phyloP scores from a whole-genome alignment of 106 monocot species.

The Triglochin maritima region DNA sequence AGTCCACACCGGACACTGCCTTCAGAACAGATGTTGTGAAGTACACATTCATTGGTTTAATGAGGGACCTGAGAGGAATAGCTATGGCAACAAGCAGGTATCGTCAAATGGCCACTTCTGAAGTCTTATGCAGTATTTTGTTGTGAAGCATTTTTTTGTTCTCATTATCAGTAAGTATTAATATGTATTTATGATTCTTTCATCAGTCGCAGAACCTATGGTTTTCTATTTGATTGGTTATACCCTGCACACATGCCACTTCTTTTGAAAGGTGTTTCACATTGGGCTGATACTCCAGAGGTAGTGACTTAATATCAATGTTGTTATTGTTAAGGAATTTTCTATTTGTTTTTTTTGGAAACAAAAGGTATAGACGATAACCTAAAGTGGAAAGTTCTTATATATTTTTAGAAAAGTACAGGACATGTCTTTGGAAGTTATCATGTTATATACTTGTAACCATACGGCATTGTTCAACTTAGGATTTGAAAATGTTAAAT shows the following conservation, averaged over 20 bases:
- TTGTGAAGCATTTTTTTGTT: not conserved
- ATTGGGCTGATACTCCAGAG: slow-evolving; percentile 81
- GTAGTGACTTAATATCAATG: slow-evolving; percentile 13
- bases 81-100: slow-evolving; percentile 40
- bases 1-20: slow-evolving; percentile 74
- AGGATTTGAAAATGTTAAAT: no score
- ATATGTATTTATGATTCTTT: not conserved
- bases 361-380: no score
- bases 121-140: not conserved
- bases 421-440: no score
- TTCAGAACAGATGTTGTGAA: slow-evolving; percentile 87
- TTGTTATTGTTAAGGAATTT: slow-evolving; percentile 1
- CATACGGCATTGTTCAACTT: no score
- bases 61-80: slow-evolving; percentile 92
- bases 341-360: not conserved
- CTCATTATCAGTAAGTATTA: not conserved
- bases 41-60: slow-evolving; percentile 86
- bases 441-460: no score
- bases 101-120: not conserved
- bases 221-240: slow-evolving; percentile 91
- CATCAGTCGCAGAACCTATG: slow-evolving; percentile 88
- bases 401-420: no score
- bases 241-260: slow-evolving; percentile 90
- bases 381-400: no score
- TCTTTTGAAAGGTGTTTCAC: slow-evolving; percentile 78